phyloP scores from a whole-genome alignment of 2,329 filamentous ascomycete genomes.

The Venturiaceae sp. region DNA sequence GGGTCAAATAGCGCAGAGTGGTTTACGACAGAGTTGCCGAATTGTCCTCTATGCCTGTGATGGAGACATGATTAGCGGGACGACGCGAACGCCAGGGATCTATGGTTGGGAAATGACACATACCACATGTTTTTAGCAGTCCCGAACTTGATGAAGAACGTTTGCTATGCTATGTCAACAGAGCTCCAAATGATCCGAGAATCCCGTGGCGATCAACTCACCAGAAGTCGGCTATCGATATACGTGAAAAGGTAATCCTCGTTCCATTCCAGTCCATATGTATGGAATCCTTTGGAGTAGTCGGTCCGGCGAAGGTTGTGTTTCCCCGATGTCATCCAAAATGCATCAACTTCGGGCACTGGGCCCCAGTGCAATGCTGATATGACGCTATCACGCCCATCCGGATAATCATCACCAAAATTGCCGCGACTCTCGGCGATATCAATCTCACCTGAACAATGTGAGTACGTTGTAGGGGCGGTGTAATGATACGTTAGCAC shows the following conservation, averaged over 20 bases:
- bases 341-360: slow-evolving; percentile 18
- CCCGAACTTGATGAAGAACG: slow-evolving; percentile 5
- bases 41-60: slow-evolving; percentile 26
- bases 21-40: slow-evolving; percentile 23
- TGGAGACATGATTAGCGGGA: too few relatives aligned
- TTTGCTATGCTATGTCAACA: not conserved
- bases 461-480: too few relatives aligned
- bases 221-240: slow-evolving; percentile 38
- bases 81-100: too few relatives aligned
- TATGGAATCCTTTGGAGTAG: slow-evolving; percentile 37
- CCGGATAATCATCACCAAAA: slow-evolving; percentile 24
- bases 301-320: slow-evolving; percentile 18
- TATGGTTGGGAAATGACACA: too few relatives aligned
- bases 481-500: too few relatives aligned
- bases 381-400: slow-evolving; percentile 33
- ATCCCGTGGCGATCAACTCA: slow-evolving; percentile 39
- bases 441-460: slow-evolving; percentile 49
- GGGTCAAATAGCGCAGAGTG: slow-evolving; percentile 36
- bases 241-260: slow-evolving; percentile 46
- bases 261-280: slow-evolving; percentile 44
- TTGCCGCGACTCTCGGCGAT: slow-evolving; percentile 43
- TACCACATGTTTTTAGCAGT: slow-evolving; percentile 21
- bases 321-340: slow-evolving; percentile 18
- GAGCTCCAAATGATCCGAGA: not conserved
- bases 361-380: slow-evolving; percentile 32